These are phyloP conservation scores for cucumber (Cucumis sativus) DNA, from an alignment of 306 rosid genomes.

Conservation along the genomic window Cucumber_9930_V3 NC_026655.2:22415501-22416000, in stretches of 20 bases:
- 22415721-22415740: slow-evolving; percentile 62
- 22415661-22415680: slow-evolving; percentile 66
- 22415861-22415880: slow-evolving; percentile 87
- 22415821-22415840: slow-evolving; percentile 73
- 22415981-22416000: slow-evolving; percentile 58
- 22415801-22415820: slow-evolving; percentile 81
- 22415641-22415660: slow-evolving; percentile 63
- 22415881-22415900: slow-evolving; percentile 82
- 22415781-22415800: slow-evolving; percentile 79
- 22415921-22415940: slow-evolving; percentile 67
- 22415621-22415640: slow-evolving; percentile 94
- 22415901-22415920: slow-evolving; percentile 83
- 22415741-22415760: slow-evolving; percentile 87
- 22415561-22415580: slow-evolving; percentile 83
- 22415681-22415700: slow-evolving; percentile 74
- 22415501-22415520: slow-evolving; percentile 74
- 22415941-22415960: slow-evolving; percentile 78
- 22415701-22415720: slow-evolving; percentile 67
- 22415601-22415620: slow-evolving; percentile 62
- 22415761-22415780: slow-evolving; percentile 70
- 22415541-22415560: slow-evolving; percentile 60
- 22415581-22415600: slow-evolving; percentile 73
- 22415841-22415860: slow-evolving; percentile 75
- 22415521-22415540: slow-evolving; percentile 67
- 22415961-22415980: slow-evolving; percentile 59